Conservation (phyloP, 352 stramenopile species). For the Phytophthora megakarya region DNA sequence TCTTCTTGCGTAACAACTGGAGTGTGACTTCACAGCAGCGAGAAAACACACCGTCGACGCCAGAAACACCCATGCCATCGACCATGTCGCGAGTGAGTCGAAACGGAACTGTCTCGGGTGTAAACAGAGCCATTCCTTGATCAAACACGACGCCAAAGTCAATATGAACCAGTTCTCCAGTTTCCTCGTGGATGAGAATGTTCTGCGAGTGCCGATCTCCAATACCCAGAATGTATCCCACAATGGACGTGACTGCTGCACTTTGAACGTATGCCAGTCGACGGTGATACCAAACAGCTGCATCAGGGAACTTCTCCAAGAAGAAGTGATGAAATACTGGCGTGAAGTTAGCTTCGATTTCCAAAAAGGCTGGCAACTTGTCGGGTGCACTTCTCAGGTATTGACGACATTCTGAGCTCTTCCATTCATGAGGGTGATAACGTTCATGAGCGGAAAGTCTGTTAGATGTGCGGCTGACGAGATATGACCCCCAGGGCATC, state of each 20-base stretch:
- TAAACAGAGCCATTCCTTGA: conserved; percentile 93
- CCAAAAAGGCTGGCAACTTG: conserved; percentile 85
- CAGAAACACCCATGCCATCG: conserved; percentile 98
- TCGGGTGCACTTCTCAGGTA: conserved; percentile 77
- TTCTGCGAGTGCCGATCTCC: conserved; percentile 99
- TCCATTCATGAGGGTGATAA: conserved; percentile 96
- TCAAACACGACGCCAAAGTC: conserved; percentile 99
- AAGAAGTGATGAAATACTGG: conserved; percentile 98
- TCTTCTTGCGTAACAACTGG: conserved; percentile 91
- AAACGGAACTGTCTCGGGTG: conserved; percentile 99
- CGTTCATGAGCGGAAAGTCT: conserved; percentile 87
- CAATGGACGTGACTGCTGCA: conserved; percentile 97
- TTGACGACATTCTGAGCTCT: conserved; percentile 76
- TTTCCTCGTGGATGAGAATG: conserved; percentile 98
- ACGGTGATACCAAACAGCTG: conserved; percentile 93
- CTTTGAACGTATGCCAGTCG: conserved; percentile 95
- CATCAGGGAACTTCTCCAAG: conserved; percentile 96
- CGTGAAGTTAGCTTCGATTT: conserved; percentile 95
- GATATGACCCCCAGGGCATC: conserved; percentile 92
- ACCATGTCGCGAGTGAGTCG: conserved; percentile 98
- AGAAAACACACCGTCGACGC: conserved; percentile 96
- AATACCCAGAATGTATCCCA: conserved; percentile 96
- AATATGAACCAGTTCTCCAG: conserved; percentile 99
- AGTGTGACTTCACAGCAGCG: conserved; percentile 94
- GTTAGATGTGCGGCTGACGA: conserved; percentile 67